phyloP scores from a whole-genome alignment of 2,329 filamentous ascomycete genomes.

The Cytospora schulzeri region DNA sequence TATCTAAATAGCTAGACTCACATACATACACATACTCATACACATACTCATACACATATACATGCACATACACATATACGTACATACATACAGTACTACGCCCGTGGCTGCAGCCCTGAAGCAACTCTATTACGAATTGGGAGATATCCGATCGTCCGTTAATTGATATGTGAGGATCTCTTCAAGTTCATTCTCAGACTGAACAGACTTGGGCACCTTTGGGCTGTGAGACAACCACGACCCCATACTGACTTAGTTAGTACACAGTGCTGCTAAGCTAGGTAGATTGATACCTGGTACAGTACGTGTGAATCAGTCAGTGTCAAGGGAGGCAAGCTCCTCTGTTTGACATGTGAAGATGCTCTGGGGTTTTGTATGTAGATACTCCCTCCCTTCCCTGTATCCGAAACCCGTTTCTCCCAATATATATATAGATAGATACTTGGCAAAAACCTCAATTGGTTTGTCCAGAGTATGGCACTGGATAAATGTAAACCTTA shows the following conservation, averaged over 20 bases:
- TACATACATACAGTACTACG: neutral
- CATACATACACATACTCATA: neutral
- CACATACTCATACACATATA: neutral
- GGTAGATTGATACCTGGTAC: too few relatives aligned
- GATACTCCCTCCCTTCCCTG: too few relatives aligned
- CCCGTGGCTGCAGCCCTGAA: neutral
- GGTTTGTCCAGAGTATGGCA: too few relatives aligned
- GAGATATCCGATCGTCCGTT: constrained; percentile 6
- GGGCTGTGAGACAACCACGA: neutral
- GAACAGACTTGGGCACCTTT: neutral
- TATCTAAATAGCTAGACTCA: too few relatives aligned
- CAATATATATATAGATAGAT: too few relatives aligned
- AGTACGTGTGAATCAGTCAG: too few relatives aligned
- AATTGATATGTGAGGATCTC: constrained; percentile 3
- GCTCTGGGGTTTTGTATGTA: neutral
- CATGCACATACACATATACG: neutral
- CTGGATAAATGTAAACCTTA: neutral
- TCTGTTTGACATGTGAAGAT: constrained; percentile 4
- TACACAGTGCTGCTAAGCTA: too few relatives aligned
- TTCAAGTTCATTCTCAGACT: neutral
- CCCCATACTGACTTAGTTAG: too few relatives aligned
- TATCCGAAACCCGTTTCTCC: too few relatives aligned
- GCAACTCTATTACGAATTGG: neutral
- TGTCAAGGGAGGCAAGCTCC: neutral
- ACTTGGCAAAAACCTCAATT: too few relatives aligned